phyloP scores from a whole-genome alignment of 1,284 basidiomycete genomes.

The Anthracocystis panici-leucophaei region DNA sequence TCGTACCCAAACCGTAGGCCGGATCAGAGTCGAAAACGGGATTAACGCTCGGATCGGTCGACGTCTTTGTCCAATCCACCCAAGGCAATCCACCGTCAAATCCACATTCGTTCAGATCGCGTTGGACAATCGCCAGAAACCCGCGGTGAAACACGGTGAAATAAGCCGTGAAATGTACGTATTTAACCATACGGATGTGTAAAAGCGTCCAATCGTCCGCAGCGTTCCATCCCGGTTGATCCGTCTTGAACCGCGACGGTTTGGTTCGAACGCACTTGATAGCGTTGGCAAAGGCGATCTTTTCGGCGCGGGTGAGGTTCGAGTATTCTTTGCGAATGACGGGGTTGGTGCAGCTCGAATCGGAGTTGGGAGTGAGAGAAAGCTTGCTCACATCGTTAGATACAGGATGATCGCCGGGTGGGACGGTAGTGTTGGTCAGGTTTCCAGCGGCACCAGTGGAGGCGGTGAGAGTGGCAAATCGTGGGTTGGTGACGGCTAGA shows the following conservation, averaged over 20 bases:
- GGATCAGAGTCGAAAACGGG: slow-evolving; percentile 21
- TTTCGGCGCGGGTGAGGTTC: slow-evolving; percentile 18
- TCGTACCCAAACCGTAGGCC: slow-evolving; percentile 19
- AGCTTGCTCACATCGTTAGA: no score
- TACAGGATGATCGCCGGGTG: background rate
- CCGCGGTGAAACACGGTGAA: slow-evolving; percentile 40
- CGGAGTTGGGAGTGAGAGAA: background rate
- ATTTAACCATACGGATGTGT: slow-evolving; percentile 43
- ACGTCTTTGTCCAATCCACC: slow-evolving; percentile 39
- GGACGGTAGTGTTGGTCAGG: background rate
- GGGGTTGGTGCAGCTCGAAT: slow-evolving; percentile 1
- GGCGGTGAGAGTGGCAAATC: background rate
- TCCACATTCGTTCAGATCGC: slow-evolving; percentile 34
- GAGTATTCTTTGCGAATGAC: slow-evolving; percentile 41
- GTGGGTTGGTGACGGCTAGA: background rate
- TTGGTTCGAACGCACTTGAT: slow-evolving; percentile 37
- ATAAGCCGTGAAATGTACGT: slow-evolving; percentile 47
- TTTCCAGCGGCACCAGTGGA: background rate
- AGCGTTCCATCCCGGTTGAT: slow-evolving; percentile 12
- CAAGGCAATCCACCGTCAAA: slow-evolving; percentile 31
- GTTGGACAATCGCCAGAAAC: slow-evolving; percentile 24
- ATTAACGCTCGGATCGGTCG: slow-evolving; percentile 14
- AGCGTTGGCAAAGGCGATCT: slow-evolving; percentile 19
- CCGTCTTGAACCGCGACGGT: slow-evolving; percentile 29
- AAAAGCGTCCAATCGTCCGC: slow-evolving; percentile 43